Evolutionary conservation across 768 basidiomycete genomes (phyloP).

Genomic region (Mycena indigotica): DNA sequence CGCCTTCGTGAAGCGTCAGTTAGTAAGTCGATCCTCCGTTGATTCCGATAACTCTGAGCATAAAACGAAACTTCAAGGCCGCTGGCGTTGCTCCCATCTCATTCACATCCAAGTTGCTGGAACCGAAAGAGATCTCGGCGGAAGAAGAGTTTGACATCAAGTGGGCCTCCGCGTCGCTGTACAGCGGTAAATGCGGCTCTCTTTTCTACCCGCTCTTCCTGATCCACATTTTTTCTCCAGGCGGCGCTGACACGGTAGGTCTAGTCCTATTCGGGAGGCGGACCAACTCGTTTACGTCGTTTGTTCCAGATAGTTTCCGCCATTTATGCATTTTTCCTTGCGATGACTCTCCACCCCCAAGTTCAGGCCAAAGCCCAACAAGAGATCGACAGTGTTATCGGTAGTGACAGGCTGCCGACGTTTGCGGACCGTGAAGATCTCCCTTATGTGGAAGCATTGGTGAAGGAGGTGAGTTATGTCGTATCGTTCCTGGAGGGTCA

Average conservation of each 20-base stretch:
- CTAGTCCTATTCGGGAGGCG: background rate
- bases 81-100: constrained; percentile 60
- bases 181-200: constrained; percentile 41
- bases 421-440: constrained; percentile 58
- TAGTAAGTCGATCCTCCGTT: constrained; percentile 40
- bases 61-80: constrained; percentile 44
- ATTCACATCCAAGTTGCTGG: constrained; percentile 59
- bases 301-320: constrained; percentile 58
- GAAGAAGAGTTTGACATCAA: constrained; percentile 67
- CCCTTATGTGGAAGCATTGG: constrained; percentile 63
- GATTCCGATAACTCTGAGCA: constrained; percentile 12
- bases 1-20: constrained; percentile 61
- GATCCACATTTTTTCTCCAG: constrained; percentile 28
- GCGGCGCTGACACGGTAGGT: constrained; percentile 60
- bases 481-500: too few species aligned
- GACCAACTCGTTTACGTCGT: constrained; percentile 7
- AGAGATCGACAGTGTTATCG: constrained; percentile 63
- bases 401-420: constrained; percentile 60
- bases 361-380: constrained; percentile 60
- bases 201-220: constrained; percentile 1
- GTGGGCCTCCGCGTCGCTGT: constrained; percentile 64
- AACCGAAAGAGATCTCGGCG: constrained; percentile 47
- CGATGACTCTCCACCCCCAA: constrained; percentile 59
- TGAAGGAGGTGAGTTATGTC: too few species aligned
- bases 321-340: constrained; percentile 63